Conservation (phyloP, 371 early-diverging fungal species). For the Caulochytrium protostelioides region DNA sequence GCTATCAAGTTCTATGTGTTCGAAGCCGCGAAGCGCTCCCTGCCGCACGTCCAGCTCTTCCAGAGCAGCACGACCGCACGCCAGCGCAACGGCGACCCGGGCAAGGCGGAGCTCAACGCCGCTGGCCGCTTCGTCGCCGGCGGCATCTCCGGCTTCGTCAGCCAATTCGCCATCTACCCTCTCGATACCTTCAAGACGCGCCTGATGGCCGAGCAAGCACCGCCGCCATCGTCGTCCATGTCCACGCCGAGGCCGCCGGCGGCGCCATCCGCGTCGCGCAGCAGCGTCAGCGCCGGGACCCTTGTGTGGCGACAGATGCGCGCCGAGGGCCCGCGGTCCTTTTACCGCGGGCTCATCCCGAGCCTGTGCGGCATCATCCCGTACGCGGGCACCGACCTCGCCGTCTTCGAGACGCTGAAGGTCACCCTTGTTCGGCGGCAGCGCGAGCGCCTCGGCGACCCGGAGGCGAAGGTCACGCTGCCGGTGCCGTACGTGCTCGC, state of each 20-base stretch:
- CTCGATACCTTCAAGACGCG: slow-evolving; percentile 58
- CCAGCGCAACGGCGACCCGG: not conserved
- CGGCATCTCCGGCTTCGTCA: slow-evolving; percentile 68
- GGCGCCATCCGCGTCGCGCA: not conserved
- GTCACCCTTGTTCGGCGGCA: slow-evolving; percentile 10
- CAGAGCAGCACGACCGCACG: slow-evolving; percentile 7
- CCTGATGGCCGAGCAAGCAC: slow-evolving; percentile 37
- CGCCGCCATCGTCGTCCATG: not conserved
- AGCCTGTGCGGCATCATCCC: slow-evolving; percentile 55
- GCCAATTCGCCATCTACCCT: slow-evolving; percentile 76
- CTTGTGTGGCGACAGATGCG: slow-evolving; percentile 33
- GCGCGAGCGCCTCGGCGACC: not conserved
- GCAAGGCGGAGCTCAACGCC: slow-evolving; percentile 49
- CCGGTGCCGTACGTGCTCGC: slow-evolving; percentile 35
- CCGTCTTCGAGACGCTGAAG: slow-evolving; percentile 54
- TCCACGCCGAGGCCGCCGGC: not conserved
- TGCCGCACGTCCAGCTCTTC: slow-evolving; percentile 24
- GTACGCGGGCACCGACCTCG: slow-evolving; percentile 57
- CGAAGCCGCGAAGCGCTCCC: slow-evolving; percentile 42
- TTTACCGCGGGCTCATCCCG: slow-evolving; percentile 49
- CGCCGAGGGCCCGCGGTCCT: slow-evolving; percentile 34
- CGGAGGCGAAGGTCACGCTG: slow-evolving; percentile 11
- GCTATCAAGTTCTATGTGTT: slow-evolving; percentile 64
- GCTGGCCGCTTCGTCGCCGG: slow-evolving; percentile 62
- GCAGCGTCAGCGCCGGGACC: slow-evolving; percentile 1